phyloP scores from a whole-genome alignment of 768 basidiomycete species.

The Boletales sp. region DNA sequence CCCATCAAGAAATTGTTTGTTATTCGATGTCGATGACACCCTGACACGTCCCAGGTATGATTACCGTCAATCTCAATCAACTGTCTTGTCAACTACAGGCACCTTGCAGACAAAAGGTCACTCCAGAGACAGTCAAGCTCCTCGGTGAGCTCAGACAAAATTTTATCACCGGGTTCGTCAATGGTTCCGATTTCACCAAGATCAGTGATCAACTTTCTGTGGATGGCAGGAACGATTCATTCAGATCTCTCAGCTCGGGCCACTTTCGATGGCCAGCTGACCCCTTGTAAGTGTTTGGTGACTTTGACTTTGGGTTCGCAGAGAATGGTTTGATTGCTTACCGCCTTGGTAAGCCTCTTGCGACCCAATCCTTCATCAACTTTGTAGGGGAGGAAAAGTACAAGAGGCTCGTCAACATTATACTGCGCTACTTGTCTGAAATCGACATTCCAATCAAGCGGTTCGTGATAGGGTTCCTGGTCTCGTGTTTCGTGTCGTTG shows the following conservation, averaged over 20 bases:
- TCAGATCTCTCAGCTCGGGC: background rate
- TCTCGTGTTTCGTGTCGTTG: background rate
- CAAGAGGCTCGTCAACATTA: constrained; percentile 87
- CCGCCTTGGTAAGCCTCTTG: constrained; percentile 71
- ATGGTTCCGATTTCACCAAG: constrained; percentile 89
- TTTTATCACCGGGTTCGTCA: constrained; percentile 80
- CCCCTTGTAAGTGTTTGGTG: constrained; percentile 52
- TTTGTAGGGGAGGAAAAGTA: constrained; percentile 89
- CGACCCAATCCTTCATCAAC: constrained; percentile 84
- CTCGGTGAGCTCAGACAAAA: constrained; percentile 71
- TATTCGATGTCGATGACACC: constrained; percentile 85
- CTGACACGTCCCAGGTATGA: constrained; percentile 67
- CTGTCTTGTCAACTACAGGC: no score
- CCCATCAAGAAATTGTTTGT: constrained; percentile 63
- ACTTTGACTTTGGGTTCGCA: constrained; percentile 88
- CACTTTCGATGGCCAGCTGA: background rate
- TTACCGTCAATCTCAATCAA: constrained; percentile 2
- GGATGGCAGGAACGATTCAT: constrained; percentile 53
- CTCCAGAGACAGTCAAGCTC: constrained; percentile 65
- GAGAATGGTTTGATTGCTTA: constrained; percentile 95
- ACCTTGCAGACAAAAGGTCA: constrained; percentile 45
- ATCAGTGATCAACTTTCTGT: constrained; percentile 80
- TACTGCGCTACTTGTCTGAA: constrained; percentile 90
- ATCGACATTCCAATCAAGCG: constrained; percentile 92
- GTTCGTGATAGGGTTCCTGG: constrained; percentile 34